Evolutionary conservation across 2,329 filamentous ascomycete species (phyloP).

Genomic region (Ascochyta koolunga): DNA sequence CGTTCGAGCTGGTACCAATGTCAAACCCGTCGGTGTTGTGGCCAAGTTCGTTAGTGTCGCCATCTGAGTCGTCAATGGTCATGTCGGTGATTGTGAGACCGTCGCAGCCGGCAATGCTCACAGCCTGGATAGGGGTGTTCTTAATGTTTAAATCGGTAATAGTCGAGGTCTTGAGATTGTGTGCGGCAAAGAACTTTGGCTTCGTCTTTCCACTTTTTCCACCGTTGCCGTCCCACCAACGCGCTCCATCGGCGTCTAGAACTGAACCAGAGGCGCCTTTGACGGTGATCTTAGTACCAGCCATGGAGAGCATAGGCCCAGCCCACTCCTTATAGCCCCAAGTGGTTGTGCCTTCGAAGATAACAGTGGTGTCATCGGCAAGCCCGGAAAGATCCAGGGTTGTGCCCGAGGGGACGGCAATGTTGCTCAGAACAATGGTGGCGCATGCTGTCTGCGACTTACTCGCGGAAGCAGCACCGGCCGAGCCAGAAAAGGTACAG

Average conservation of each 20-base stretch:
- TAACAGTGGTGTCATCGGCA: slow-evolving; percentile 58
- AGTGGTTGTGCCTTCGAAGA: slow-evolving; percentile 68
- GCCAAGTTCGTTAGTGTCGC: slow-evolving; percentile 48
- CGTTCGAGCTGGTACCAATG: slow-evolving; percentile 54
- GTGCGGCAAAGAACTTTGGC: slow-evolving; percentile 61
- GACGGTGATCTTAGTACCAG: slow-evolving; percentile 64
- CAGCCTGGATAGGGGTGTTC: slow-evolving; percentile 61
- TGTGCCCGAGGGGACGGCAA: slow-evolving; percentile 62
- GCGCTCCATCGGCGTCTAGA: slow-evolving; percentile 62
- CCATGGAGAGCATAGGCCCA: slow-evolving; percentile 66
- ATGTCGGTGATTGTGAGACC: slow-evolving; percentile 56
- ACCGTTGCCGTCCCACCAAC: slow-evolving; percentile 59
- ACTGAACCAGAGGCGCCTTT: slow-evolving; percentile 61
- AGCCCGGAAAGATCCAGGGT: slow-evolving; percentile 65
- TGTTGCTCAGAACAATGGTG: slow-evolving; percentile 59
- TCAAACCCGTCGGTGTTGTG: slow-evolving; percentile 65
- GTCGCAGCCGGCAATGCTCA: slow-evolving; percentile 53
- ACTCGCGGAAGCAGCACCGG: slow-evolving; percentile 54
- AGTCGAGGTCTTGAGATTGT: slow-evolving; percentile 57
- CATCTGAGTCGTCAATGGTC: slow-evolving; percentile 63
- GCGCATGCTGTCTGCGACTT: slow-evolving; percentile 59
- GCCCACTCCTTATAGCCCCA: slow-evolving; percentile 70
- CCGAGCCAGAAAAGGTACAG: slow-evolving; percentile 60
- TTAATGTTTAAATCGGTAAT: slow-evolving; percentile 58
- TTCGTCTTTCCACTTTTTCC: slow-evolving; percentile 52